Conservation (phyloP, 768 basidiomycete genomes). For the Auricularia heimuer region DNA sequence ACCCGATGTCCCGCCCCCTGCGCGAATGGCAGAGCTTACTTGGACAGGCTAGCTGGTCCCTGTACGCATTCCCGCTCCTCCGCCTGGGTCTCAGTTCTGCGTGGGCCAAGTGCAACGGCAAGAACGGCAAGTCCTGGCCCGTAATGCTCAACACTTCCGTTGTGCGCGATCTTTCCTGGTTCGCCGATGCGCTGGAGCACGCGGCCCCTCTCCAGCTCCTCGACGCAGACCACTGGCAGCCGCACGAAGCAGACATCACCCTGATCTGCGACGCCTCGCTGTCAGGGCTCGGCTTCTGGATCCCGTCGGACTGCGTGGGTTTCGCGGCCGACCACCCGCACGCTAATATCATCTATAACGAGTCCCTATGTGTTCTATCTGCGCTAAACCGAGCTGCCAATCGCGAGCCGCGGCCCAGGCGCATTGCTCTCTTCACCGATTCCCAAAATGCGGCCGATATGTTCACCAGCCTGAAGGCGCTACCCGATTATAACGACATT, state of each 20-base stretch:
- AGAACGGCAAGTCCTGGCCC: not conserved
- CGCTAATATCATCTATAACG: not conserved
- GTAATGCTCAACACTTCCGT: constrained; percentile 24
- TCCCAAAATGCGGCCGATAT: not conserved
- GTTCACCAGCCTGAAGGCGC: not conserved
- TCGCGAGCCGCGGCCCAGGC: not conserved
- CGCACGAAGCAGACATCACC: not conserved
- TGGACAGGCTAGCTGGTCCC: constrained; percentile 32
- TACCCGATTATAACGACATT: not conserved
- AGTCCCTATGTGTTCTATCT: not conserved
- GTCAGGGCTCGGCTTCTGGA: not conserved
- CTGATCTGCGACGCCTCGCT: not conserved
- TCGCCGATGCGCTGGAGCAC: constrained; percentile 11
- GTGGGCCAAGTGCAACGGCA: constrained; percentile 27
- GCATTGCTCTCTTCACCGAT: not conserved
- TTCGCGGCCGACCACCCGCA: not conserved
- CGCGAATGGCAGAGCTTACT: constrained; percentile 21
- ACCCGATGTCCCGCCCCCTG: constrained; percentile 11
- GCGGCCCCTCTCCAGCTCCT: not conserved
- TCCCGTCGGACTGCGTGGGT: not conserved
- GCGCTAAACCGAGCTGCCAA: not conserved
- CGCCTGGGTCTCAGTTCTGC: constrained; percentile 22
- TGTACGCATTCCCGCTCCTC: constrained; percentile 31
- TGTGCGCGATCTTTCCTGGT: constrained; percentile 24
- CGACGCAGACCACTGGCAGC: not conserved